Base-by-base conservation (phyloP, 2,329 filamentous ascomycete species). In the Orbilia brochopaga region DNA sequence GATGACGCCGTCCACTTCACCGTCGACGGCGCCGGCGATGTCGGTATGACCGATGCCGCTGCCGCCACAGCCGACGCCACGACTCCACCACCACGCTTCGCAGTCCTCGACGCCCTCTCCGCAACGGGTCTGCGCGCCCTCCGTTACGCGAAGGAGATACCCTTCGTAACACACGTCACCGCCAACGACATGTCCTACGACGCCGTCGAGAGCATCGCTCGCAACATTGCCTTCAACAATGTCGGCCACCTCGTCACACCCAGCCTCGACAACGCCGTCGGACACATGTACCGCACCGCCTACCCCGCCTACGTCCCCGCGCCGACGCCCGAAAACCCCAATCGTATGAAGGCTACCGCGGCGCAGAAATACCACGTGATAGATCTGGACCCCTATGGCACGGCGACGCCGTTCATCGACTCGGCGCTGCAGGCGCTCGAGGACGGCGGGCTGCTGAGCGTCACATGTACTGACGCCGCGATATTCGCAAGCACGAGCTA, bases 401-500 rank as follows among this genome's bases (percentile, higher is more conserved):
- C 91, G 0, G 94, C 93, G 0, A 91, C 90, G 8, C 90, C 91
- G 0, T 99, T 99, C 79, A 85, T 99, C 60, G 94, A 99, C 78
- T 88, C 91, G 1, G 92, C 94, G 1, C 83, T 99, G 7, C 92
- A 97, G 80, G 87, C 90, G 1, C 42, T 77, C 7, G 85, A 97
- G 6, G 91, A 97, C 76, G 93, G 93, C 0, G 94, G 94, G 2
- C 83, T 99, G 42, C 84, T 99, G 2, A 97, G 92, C 78, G 90
- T 99, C 3, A 99, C 94, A 1, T 99, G 94, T 80, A 99, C 94
- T 0, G 94, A 99, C 79, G 92, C 93, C 8, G 92, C 90, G 8
- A 91, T 99, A 1, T 99, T 92, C 85, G 93, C 93, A 0, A 96
- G 93, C 0, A 90, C 91, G 75, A 91, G 92, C 63, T 99, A 97